phyloP scores from a whole-genome alignment of 768 basidiomycete species.

The Symmetrospora coprosmae region DNA sequence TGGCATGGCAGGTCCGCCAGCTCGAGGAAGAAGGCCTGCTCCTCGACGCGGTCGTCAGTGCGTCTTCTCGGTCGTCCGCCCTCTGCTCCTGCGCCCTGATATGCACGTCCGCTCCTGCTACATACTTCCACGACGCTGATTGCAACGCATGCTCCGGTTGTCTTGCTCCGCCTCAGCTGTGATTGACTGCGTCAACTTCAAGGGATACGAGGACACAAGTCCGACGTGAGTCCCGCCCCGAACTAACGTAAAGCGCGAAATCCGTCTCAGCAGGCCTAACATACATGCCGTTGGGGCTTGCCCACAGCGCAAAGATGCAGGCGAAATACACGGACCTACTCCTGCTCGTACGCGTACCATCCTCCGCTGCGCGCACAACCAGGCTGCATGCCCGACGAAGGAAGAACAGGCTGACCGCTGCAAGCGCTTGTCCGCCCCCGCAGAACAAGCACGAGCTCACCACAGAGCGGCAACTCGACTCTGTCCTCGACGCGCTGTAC shows the following conservation, averaged over 20 bases:
- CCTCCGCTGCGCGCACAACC: too few relatives aligned
- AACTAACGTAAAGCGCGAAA: slow-evolving; percentile 38
- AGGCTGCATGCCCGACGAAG: slow-evolving; percentile 60
- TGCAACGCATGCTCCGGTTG: not conserved
- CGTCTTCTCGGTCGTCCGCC: slow-evolving; percentile 38
- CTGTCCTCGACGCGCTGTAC: slow-evolving; percentile 69
- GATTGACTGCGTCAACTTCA: slow-evolving; percentile 55
- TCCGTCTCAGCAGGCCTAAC: not conserved
- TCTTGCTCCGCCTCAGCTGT: slow-evolving; percentile 1
- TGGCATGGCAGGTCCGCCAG: slow-evolving; percentile 86
- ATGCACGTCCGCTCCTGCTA: too few relatives aligned
- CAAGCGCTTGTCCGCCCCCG: slow-evolving; percentile 33
- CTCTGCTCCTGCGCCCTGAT: slow-evolving; percentile 49
- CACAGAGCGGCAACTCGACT: slow-evolving; percentile 56
- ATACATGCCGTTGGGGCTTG: too few relatives aligned
- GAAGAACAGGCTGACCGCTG: slow-evolving; percentile 79
- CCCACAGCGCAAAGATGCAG: slow-evolving; percentile 31
- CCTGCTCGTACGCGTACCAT: slow-evolving; percentile 45
- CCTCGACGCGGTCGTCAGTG: slow-evolving; percentile 75
- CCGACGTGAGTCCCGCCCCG: slow-evolving; percentile 49
- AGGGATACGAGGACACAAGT: slow-evolving; percentile 70
- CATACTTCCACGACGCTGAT: not conserved
- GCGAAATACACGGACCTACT: slow-evolving; percentile 90
- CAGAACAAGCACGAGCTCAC: not conserved
- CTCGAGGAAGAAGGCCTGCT: slow-evolving; percentile 62